phyloP scores from a whole-genome alignment of 495 filamentous ascomycete species.

The Penicillium odoratum region DNA sequence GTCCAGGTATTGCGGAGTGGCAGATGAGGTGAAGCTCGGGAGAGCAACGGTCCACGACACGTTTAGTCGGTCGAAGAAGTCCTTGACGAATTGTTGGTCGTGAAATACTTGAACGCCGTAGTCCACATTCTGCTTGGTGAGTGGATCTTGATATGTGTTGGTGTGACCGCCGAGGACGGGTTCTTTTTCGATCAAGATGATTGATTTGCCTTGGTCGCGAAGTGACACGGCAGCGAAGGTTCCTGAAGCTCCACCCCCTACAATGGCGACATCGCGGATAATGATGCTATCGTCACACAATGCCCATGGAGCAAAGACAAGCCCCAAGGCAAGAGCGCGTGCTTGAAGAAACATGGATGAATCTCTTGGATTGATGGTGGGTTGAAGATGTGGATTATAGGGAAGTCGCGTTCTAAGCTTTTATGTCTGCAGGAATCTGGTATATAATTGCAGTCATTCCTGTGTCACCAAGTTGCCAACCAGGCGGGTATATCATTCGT shows the following conservation, averaged over 20 bases:
- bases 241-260: slow-evolving; percentile 52
- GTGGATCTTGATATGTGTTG: slow-evolving; percentile 45
- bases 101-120: slow-evolving; percentile 45
- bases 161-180: slow-evolving; percentile 47
- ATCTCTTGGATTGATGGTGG: background rate
- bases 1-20: slow-evolving; percentile 26
- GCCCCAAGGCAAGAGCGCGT: slow-evolving; percentile 8
- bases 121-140: slow-evolving; percentile 41
- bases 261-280: slow-evolving; percentile 44
- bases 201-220: slow-evolving; percentile 33
- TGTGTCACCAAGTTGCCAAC: background rate
- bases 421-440: background rate
- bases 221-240: slow-evolving; percentile 48
- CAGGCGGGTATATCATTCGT: background rate
- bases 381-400: background rate
- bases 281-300: slow-evolving; percentile 3
- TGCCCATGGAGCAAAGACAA: slow-evolving; percentile 4
- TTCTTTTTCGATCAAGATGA: slow-evolving; percentile 48
- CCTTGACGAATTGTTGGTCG: slow-evolving; percentile 35
- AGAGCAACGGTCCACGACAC: slow-evolving; percentile 19
- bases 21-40: slow-evolving; percentile 27
- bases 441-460: background rate
- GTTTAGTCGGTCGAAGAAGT: slow-evolving; percentile 41
- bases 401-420: background rate
- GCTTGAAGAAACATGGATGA: slow-evolving; percentile 4